Conservation (phyloP, 2,329 filamentous ascomycete species). For the Talaromyces marneffei region DNA sequence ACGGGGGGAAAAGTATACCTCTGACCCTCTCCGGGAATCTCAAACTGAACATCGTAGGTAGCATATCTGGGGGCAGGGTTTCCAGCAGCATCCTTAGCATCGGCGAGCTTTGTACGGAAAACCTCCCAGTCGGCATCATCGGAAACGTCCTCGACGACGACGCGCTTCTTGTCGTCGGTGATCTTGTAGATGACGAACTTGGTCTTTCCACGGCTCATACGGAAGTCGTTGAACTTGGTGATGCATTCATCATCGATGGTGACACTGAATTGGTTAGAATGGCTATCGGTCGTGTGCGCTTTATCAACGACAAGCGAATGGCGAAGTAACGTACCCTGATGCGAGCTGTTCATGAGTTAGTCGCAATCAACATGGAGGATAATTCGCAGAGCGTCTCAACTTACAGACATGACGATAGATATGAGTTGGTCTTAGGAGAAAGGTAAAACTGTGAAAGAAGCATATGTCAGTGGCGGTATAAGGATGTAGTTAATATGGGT, state of each 20-base stretch:
- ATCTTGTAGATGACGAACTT: slow-evolving; percentile 52
- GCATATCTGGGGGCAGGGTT: slow-evolving; percentile 45
- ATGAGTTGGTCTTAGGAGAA: not conserved
- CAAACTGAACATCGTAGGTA: slow-evolving; percentile 47
- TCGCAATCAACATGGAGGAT: not conserved
- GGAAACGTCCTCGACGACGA: slow-evolving; percentile 44
- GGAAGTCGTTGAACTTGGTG: slow-evolving; percentile 38
- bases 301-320: not conserved
- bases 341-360: slow-evolving; percentile 9
- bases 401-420: slow-evolving; percentile 10
- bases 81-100: slow-evolving; percentile 38
- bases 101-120: slow-evolving; percentile 43
- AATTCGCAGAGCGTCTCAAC: not conserved
- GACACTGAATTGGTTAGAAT: slow-evolving; percentile 32
- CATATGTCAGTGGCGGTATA: not conserved
- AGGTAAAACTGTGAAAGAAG: not conserved
- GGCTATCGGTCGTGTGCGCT: not conserved
- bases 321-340: slow-evolving; percentile 15
- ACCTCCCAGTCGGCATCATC: slow-evolving; percentile 43
- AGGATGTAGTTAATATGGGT: not conserved
- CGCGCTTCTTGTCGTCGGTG: slow-evolving; percentile 45
- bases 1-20: slow-evolving; percentile 32
- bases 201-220: slow-evolving; percentile 39
- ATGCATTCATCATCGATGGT: slow-evolving; percentile 44
- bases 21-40: slow-evolving; percentile 45